Percentiles rank a stretch among this genome's conserved stretches.
These are phyloP conservation scores for Hypholoma sublateritium DNA, from an alignment of 768 basidiomycete genomes.

Conservation along the genomic window DNA sequence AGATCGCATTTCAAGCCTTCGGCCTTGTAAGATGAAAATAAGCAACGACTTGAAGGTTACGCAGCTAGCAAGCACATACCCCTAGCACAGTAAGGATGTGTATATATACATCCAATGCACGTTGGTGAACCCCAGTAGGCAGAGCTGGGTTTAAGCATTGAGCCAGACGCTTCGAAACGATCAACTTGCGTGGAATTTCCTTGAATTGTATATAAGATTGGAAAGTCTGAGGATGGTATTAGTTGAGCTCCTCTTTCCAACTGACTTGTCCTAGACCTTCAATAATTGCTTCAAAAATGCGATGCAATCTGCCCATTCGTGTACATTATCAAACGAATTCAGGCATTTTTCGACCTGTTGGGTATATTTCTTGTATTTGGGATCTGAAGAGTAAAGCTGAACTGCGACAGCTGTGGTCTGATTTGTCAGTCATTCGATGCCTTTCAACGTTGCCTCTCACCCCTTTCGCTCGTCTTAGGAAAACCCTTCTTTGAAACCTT, in stretches of 20 bases:
- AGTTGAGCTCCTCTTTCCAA: not conserved
- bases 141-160: slow-evolving; percentile 98
- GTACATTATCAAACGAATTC: slow-evolving; percentile 90
- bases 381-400: slow-evolving; percentile 70
- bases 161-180: slow-evolving; percentile 91
- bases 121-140: slow-evolving; percentile 95
- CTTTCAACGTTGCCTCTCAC: slow-evolving; percentile 30
- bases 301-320: slow-evolving; percentile 99
- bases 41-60: slow-evolving; percentile 2
- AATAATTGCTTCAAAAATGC: slow-evolving; percentile 92
- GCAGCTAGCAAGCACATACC: slow-evolving; percentile 45
- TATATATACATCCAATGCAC: slow-evolving; percentile 92
- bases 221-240: slow-evolving; percentile 60
- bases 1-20: slow-evolving; percentile 88
- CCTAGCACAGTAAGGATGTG: slow-evolving; percentile 91
- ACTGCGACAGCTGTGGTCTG: slow-evolving; percentile 42
- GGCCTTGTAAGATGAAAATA: slow-evolving; percentile 44
- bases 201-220: slow-evolving; percentile 94
- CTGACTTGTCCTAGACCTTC: slow-evolving; percentile 55
- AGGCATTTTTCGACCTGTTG: slow-evolving; percentile 92
- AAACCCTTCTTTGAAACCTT: slow-evolving; percentile 37
- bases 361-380: slow-evolving; percentile 92
- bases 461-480: slow-evolving; percentile 47
- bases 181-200: slow-evolving; percentile 92
- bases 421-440: not conserved